Evolutionary conservation across 108 stramenopile genomes (phyloP).

Genomic region (Licmophora abbreviata): DNA sequence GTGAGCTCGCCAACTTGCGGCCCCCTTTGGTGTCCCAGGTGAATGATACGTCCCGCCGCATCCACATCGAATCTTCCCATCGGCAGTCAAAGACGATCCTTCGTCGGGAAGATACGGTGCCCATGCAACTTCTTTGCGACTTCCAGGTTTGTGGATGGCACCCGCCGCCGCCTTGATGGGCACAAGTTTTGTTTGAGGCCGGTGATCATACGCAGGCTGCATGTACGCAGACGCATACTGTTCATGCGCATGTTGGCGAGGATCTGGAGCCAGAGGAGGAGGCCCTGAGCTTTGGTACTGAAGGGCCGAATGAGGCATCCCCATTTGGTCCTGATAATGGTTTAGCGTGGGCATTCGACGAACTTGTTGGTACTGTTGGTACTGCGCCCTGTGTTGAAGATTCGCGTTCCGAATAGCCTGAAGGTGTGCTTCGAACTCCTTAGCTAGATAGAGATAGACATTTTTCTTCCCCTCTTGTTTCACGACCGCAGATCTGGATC

Average conservation of each 20-base stretch:
- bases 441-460: constrained; percentile 23
- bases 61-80: constrained; percentile 16
- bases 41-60: constrained; percentile 23
- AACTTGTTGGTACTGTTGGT: neutral
- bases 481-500: constrained; percentile 17
- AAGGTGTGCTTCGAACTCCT: constrained; percentile 39
- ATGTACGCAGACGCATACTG: no score
- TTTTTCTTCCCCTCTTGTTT: constrained; percentile 9
- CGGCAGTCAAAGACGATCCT: constrained; percentile 5
- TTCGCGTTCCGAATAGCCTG: constrained; percentile 15
- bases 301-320: no score
- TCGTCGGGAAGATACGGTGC: no score
- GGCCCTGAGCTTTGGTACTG: no score
- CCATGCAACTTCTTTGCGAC: no score
- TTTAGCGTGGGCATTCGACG: no score
- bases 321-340: no score
- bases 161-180: constrained; percentile 7
- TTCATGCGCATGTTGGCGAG: no score
- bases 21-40: constrained; percentile 6
- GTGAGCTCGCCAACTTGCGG: constrained; percentile 16
- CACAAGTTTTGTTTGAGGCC: constrained; percentile 2
- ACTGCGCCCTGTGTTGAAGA: neutral
- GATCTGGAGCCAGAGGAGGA: no score
- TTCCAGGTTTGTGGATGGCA: constrained; percentile 8
- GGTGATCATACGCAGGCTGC: no score